Evolutionary conservation across 441 rosid genomes (phyloP).

Genomic region (Syzygium syzygioides): DNA sequence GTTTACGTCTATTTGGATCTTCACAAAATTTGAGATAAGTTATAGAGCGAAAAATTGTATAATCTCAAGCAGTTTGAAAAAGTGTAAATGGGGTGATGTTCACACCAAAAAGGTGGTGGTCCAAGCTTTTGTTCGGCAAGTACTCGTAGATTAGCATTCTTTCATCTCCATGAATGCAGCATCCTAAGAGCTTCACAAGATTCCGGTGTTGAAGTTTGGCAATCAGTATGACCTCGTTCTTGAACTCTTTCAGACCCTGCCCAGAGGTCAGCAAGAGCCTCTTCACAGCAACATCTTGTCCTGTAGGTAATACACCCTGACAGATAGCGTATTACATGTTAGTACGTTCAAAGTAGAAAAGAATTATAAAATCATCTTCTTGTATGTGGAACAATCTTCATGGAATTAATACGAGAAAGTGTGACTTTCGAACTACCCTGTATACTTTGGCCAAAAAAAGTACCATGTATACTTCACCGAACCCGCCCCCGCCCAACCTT

Average conservation of each 20-base stretch:
- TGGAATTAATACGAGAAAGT: no score
- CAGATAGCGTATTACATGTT: no score
- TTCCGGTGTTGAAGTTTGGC: no score
- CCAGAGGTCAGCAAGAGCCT: conserved; percentile 37
- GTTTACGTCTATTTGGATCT: conserved; percentile 17
- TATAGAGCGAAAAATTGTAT: not conserved
- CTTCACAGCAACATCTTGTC: conserved; percentile 54
- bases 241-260: conserved; percentile 56
- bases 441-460: no score
- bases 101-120: conserved; percentile 41
- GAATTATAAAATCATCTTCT: no score
- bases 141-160: no score
- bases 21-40: not conserved
- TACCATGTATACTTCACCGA: conserved; percentile 44
- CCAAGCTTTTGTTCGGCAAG: no score
- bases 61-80: not conserved
- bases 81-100: not conserved
- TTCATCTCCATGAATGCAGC: no score
- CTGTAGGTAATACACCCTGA: conserved; percentile 42
- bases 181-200: no score
- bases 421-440: no score
- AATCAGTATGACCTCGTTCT: conserved; percentile 45
- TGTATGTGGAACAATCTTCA: no score
- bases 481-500: conserved; percentile 54
- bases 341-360: no score